Base-by-base conservation (phyloP, 495 filamentous ascomycete genomes). In the Neurospora pannonica region DNA sequence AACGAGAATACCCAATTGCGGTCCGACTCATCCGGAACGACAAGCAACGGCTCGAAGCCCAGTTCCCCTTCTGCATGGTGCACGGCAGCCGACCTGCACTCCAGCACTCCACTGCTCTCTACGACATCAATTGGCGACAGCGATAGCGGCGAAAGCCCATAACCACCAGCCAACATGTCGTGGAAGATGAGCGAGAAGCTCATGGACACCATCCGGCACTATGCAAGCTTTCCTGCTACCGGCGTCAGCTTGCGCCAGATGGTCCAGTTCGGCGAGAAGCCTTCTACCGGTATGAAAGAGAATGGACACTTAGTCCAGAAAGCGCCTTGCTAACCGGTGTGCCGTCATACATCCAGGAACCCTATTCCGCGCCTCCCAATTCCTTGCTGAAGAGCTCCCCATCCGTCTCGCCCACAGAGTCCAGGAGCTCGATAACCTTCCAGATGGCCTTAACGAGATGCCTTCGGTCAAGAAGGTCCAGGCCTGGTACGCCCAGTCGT, bases 401-500 rank as follows among this genome's bases (percentile, higher is more conserved):
- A 99, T 99, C 78, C 94, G 96, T 37, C 88, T 99, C 71, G 96
- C 96, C 72, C 97, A 99, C 79, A 92, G 96, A 72, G 96, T 99
- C 74, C 92, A 96, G 82, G 96, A 99, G 82, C 89, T 99, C 74
- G 89, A 91, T 13, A 91, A 92, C 81, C 86, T 99, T 7, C 96
- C 96, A n/a, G 96, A 98, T 88, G 96, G 97, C 72, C 89, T 99
- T 74, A 98, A 93, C 82, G 94, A 98, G 74, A 99, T 98, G 96
- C 93, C 95, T 39, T 98, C 95, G 19, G 98, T 99, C 72, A 91
- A 92, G 82, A 94, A 90, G 81, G 96, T 99, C 71, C 90, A 93
- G 82, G 94, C 98, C 76, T 99, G 96, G 96, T 99, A 99, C 84
- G 97, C 96, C 75, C 97, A 99, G 84, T 98, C 97, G 71, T 98